Base-by-base conservation (phyloP, 2,329 filamentous ascomycete species). In the Pseudogymnoascus sp. region DNA sequence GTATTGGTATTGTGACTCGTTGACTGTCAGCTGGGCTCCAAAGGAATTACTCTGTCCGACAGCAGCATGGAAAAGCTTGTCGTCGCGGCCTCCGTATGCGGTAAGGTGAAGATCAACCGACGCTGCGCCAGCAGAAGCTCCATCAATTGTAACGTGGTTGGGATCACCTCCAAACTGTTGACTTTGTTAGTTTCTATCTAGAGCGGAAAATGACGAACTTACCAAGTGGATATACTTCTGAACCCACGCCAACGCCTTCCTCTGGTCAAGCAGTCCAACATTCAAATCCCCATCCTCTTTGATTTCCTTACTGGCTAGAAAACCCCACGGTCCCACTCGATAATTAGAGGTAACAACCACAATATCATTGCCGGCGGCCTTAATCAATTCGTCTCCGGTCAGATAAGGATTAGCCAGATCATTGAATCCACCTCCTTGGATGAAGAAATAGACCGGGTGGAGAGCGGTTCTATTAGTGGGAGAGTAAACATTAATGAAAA, bases 281-380 rank as follows among this genome's bases (percentile, higher is more conserved):
- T 59, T 59, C 38, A 85, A 71, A 59, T 78, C 81, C 4, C 81
- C 79, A 1, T 71, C 65, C 67, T 69, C 65, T 25, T 73, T 66
- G 1, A 84, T 72, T 66, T 86, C 80, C 7, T 79, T 74, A 59
- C 83, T 77, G 3, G 82, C 82, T n/a, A 91, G 77, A 69, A 90
- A 91, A 0, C 88, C 88, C 66, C 85, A 90, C 0, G 83, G 80
- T 0, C 88, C 88, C 4, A 91, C 87, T 5, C 88, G 85, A 70
- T 91, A 91, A 74, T 90, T 91, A 73, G 89, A 80, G 12, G 79
- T 85, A 5, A 91, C 86, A 0, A 90, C 83, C 0, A 91, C 74
- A 37, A 90, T 85, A 1, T 79, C 80, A 1, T 83, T 85, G 66
- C 89, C 83, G 67, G 82, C 80, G 23, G 43, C 23, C 21, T 25